Evolutionary conservation across 139 green algal species (phyloP), one percentile per base, ranked within the genome.

Genomic region (Edaphochlamys debaryana): DNA sequence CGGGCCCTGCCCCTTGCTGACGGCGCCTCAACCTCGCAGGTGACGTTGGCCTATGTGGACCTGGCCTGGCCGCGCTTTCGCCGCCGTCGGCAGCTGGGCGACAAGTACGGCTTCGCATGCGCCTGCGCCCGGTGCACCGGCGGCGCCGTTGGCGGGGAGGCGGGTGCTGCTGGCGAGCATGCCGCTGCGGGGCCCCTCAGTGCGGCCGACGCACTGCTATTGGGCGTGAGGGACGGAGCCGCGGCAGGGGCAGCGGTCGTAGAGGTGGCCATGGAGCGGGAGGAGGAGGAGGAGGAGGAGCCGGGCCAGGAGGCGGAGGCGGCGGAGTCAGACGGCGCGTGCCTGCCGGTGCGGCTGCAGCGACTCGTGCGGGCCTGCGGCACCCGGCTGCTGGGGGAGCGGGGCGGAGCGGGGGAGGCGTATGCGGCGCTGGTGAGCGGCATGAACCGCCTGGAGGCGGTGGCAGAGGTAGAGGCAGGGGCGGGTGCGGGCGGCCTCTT

Each of bases 91-190:
- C 29, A 64, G 38, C 73, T 87, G 40, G 40, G 23, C 1, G 54
- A 58, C 30, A 71, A 69, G 67, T 87, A 84, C 73, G 67, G 82
- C 52, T 87, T 87, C 50, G 7, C 7, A 4, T 87, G 82, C 73
- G 0, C 17, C n/a, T 87, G 82, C 64, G 66, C 41, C 13, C 82
- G 82, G 41, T 87, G 82, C 73, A 4, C 4, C 19, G 48, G 50
- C 45, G 42, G 54, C 72, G 72, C 41, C 52, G 56, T 8, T 8
- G 36, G 17, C 37, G 25, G 34, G 7, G 23, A 9, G 7, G 22
- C 5, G 22, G 66, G 23, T 17, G 37, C 22, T 5, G 67, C 52
- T 27, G 72, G 72, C 54, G 54, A 29, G 4, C 34, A 27, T 36
- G 23, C 15, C 6, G 22, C 22, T 2, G 32, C 15, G 1, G 66